Conservation (phyloP, 495 filamentous ascomycete species). For the Aspergillus nidulans region DNA sequence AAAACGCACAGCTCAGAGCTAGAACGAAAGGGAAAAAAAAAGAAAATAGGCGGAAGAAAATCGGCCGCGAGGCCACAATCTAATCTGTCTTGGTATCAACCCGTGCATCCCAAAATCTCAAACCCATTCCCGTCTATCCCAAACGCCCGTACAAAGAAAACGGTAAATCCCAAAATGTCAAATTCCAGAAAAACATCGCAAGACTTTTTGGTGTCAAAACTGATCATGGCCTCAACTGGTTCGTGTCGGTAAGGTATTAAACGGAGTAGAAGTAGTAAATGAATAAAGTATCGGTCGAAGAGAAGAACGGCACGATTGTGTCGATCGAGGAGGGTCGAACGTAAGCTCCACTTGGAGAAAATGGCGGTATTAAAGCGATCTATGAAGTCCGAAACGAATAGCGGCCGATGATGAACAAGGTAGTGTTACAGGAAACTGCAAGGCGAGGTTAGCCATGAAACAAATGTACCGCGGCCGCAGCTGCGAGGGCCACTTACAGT, state of each 20-base stretch:
- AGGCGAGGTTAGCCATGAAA: slow-evolving; percentile 23
- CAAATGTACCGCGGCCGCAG: not conserved
- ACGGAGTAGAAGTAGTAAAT: slow-evolving; percentile 13
- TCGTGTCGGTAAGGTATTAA: slow-evolving; percentile 24
- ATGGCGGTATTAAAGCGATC: slow-evolving; percentile 33
- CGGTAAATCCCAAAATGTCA: slow-evolving; percentile 13
- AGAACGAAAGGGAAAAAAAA: slow-evolving; percentile 9
- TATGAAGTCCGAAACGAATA: slow-evolving; percentile 28
- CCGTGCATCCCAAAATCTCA: slow-evolving; percentile 40
- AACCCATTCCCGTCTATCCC: slow-evolving; percentile 41
- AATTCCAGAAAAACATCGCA: slow-evolving; percentile 19
- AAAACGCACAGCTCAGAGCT: slow-evolving; percentile 2
- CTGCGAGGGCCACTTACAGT: slow-evolving; percentile 26
- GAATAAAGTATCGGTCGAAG: slow-evolving; percentile 12
- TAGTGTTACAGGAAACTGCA: slow-evolving; percentile 40
- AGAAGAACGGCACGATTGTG: slow-evolving; percentile 7
- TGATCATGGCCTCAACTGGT: slow-evolving; percentile 26
- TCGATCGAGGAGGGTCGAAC: slow-evolving; percentile 14
- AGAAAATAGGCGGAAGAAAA: slow-evolving; percentile 32
- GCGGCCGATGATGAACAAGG: slow-evolving; percentile 14
- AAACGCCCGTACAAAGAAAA: slow-evolving; percentile 32
- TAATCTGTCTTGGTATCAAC: slow-evolving; percentile 44
- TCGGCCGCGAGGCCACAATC: slow-evolving; percentile 45
- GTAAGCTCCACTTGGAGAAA: slow-evolving; percentile 11
- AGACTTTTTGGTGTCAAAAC: slow-evolving; percentile 29